Evolutionary conservation across 805 yeast genomes (phyloP), one percentile per base, ranked within the genome.

Genomic region (Sugiyamaella chiloensis): DNA sequence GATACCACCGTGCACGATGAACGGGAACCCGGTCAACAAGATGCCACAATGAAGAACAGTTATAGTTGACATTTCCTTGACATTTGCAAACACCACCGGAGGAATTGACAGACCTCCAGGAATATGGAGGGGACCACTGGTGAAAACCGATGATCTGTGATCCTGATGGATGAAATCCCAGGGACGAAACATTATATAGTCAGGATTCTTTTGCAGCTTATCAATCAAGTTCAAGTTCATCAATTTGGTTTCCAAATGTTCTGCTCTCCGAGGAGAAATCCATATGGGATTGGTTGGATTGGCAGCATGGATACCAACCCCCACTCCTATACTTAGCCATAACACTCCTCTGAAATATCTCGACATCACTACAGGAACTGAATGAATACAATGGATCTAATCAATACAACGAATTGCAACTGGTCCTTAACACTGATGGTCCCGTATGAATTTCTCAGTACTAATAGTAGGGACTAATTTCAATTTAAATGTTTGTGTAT

Each of bases 1-100:
- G 24, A 90, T 78, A 0, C 97, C 97, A 2, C 97, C 97, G 61
- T 89, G 97, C 2, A 87, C 76, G 16, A 90, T 67, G 57, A 87
- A 83, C 2, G 96, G 97, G 61, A 84, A 89, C 0, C 97, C 97
- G 36, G 91, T 81, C 17, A 89, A 64, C 52, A 76, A 76, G 60
- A 83, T 79, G 0, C 97, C 96, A 44, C 85, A 73, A 61, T 87
- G 95, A 21, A 87, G 71, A 4, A 88, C 73, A 0, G 87, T 76
- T 1, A 85, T 73, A 0, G 83, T 75, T 55, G 85, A 85, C 44
- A 74, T 72, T 0, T 78, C 75, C 11, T 69, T 63, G 1, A 74
- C 68, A 50, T 83, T 78, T 53, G 77, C 78, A 57, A 84, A 86
- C 11, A 85, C 73, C 21, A 80, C 69, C 1, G 96, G 95, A 40